A percentile compares a stretch with the other conserved stretches of the same genome.
These are phyloP conservation scores for Neofusicoccum parvum DNA, from an alignment of 2,329 filamentous ascomycete genomes.

Conservation along the genomic window DNA sequence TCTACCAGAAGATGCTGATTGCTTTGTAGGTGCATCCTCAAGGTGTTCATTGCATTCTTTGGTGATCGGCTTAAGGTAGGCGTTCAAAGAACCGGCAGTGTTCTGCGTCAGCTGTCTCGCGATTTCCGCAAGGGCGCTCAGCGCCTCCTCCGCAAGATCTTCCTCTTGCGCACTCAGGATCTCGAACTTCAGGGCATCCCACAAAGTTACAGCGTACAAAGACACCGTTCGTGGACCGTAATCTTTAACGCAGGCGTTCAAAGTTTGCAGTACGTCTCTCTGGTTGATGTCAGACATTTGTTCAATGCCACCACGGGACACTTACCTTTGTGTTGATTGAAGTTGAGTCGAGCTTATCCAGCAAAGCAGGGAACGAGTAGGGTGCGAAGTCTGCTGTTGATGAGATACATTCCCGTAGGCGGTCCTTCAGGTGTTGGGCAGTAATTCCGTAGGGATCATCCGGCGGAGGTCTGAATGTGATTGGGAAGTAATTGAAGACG, in stretches of 20 bases:
- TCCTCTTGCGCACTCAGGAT: slow-evolving; percentile 69
- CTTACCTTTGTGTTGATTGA: slow-evolving; percentile 66
- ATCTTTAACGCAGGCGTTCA: slow-evolving; percentile 60
- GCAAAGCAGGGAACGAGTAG: slow-evolving; percentile 65
- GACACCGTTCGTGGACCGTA: slow-evolving; percentile 63
- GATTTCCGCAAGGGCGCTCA: slow-evolving; percentile 58
- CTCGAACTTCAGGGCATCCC: slow-evolving; percentile 71
- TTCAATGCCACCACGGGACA: not conserved
- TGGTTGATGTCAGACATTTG: slow-evolving; percentile 29
- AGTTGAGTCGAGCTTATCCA: slow-evolving; percentile 71
- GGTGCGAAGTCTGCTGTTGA: slow-evolving; percentile 66
- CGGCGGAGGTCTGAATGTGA: slow-evolving; percentile 69
- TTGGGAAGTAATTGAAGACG: slow-evolving; percentile 73
- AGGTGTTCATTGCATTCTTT: slow-evolving; percentile 70
- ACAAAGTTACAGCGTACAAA: slow-evolving; percentile 65
- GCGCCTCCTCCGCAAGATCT: slow-evolving; percentile 62
- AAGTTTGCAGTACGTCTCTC: slow-evolving; percentile 66
- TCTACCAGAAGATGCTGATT: slow-evolving; percentile 65
- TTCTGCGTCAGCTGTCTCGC: slow-evolving; percentile 56
- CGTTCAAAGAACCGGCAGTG: slow-evolving; percentile 50
- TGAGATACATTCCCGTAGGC: slow-evolving; percentile 65
- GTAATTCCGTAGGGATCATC: slow-evolving; percentile 72
- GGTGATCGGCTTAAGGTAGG: slow-evolving; percentile 62
- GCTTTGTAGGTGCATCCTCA: slow-evolving; percentile 68
- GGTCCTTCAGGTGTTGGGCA: slow-evolving; percentile 66